These are phyloP conservation scores for Picea sitchensis DNA, from an alignment of 75 land plant species.

Conservation along the genomic window DNA sequence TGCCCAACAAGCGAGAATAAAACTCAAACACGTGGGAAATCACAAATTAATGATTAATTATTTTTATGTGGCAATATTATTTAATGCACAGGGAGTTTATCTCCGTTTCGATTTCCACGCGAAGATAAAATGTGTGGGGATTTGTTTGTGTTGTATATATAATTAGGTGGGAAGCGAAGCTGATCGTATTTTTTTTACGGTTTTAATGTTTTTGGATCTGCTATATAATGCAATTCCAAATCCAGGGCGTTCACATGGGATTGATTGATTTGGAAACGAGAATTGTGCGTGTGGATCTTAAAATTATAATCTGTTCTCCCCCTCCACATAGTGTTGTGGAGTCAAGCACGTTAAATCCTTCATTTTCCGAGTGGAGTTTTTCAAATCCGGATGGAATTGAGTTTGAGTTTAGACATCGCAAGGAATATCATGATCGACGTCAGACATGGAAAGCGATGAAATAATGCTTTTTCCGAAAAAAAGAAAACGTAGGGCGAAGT, in stretches of 20 bases:
- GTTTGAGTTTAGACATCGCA: not conserved
- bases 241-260: conserved; percentile 4
- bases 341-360: not conserved
- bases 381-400: not conserved
- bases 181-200: too few relatives aligned
- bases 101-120: too few relatives aligned
- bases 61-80: too few relatives aligned
- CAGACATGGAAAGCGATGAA: conserved; percentile 10
- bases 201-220: not conserved
- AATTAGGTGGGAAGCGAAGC: too few relatives aligned
- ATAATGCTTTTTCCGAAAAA: not conserved
- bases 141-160: too few relatives aligned
- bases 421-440: conserved; percentile 7
- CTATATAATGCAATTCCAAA: not conserved
- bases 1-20: too few relatives aligned
- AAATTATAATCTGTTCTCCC: not conserved
- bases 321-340: not conserved
- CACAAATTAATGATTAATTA: too few relatives aligned
- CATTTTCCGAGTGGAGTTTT: not conserved
- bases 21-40: too few relatives aligned
- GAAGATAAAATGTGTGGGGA: too few relatives aligned
- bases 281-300: not conserved
- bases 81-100: too few relatives aligned
- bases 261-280: not conserved
- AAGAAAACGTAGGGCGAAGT: not conserved